Evolutionary conservation across 495 filamentous ascomycete species (phyloP).

Genomic region (Xylaria acuta): DNA sequence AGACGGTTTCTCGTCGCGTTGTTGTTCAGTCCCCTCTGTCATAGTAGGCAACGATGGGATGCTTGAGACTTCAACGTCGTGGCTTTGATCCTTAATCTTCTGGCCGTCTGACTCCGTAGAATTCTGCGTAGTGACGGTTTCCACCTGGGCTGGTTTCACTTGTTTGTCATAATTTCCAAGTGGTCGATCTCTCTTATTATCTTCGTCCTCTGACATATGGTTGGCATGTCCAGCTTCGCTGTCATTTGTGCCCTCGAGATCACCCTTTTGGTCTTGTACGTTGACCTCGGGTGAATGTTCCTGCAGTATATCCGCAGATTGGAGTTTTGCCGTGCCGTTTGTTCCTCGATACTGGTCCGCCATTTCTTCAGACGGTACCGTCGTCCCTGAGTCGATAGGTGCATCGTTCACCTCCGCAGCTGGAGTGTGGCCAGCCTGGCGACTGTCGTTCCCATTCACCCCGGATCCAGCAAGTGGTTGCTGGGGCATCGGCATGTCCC

Average conservation of each 20-base stretch:
- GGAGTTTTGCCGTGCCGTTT: too few species aligned
- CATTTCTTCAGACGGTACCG: background rate
- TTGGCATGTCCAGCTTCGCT: background rate
- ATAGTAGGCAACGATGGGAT: background rate
- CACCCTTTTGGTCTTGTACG: background rate
- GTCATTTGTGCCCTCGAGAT: background rate
- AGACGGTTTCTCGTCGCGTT: background rate
- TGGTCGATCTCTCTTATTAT: background rate
- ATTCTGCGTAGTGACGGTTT: background rate
- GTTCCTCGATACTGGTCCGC: background rate
- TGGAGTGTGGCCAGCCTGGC: background rate
- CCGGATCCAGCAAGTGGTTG: constrained; percentile 5
- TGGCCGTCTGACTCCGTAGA: background rate
- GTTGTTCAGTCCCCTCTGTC: background rate
- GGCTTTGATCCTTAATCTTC: background rate
- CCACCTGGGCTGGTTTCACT: background rate
- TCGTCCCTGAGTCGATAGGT: background rate
- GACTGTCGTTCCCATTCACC: background rate
- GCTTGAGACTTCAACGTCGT: too few species aligned
- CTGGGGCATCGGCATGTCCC: constrained; percentile 64
- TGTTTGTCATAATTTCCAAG: background rate
- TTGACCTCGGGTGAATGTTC: background rate
- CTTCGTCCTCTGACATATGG: background rate
- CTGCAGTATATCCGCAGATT: background rate
- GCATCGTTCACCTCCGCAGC: background rate